Base-by-base conservation (phyloP, 441 rosid genomes). In the Gossypium trilobum region DNA sequence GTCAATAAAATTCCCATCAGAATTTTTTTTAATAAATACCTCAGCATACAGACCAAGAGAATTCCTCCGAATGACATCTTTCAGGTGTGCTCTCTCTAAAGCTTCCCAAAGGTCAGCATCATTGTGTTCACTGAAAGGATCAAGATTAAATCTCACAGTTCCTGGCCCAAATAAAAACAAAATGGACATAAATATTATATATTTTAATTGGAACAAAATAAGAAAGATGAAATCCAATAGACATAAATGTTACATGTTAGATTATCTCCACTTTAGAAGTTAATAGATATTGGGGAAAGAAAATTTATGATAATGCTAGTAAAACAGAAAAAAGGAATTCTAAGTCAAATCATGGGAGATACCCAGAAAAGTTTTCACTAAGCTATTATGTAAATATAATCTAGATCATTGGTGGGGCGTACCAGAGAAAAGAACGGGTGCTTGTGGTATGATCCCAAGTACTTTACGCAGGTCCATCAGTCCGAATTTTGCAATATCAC, bases 401-500 rank as follows among this genome's bases (percentile, higher is more conserved):
- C 6, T 22, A 61, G 59, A 46, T 74, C 3, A n/a, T n/a, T 39
- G 67, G 25, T 48, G 72, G 27, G 75, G 25, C 10, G 19, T 80
- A 93, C 98, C 98, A 80, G 98, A 93, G 86, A 93, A 93, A 63
- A 93, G 97, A 79, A 93, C 96, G 0, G 98, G 98, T 5, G 96
- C 83, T 58, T 93, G 98, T 17, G 98, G 98, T 75, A 93, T 93
- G 31, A 93, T 91, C 68, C 98, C 89, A 31, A 93, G 97, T n/a
- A 87, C 90, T 81, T 87, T 89, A 66, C 98, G 91, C 59, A 93
- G 83, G 76, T 93, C 98, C 81, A 80, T 85, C 31, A 93, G 78
- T 78, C 98, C 98, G 72, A 91, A 81, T 77, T 85, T 93, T 1
- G 87, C 82, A 73, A 85, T 79, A 74, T 93, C 91, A 75, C 85